A percentile compares a stretch with the other conserved stretches of the same genome.
These are phyloP conservation scores for Coelastrella sp. DNA, from an alignment of 139 green algal genomes.

Conservation along the genomic window DNA sequence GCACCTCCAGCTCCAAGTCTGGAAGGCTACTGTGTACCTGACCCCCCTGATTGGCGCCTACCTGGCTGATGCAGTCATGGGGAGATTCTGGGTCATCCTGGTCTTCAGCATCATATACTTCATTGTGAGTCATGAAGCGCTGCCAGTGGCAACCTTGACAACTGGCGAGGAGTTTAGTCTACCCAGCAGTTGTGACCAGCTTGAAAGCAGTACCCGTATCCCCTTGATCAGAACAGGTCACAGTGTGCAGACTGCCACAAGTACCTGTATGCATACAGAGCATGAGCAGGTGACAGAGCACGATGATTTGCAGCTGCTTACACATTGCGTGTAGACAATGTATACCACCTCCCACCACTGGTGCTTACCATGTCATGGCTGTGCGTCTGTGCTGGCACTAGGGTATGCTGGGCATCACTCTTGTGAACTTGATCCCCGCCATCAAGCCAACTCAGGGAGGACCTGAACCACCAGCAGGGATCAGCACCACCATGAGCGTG, in stretches of 20 bases:
- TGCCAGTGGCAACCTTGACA: not conserved
- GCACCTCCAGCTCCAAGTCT: slow-evolving; percentile 29
- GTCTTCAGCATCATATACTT: slow-evolving; percentile 84
- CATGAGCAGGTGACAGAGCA: too few species aligned
- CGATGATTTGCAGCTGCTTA: not conserved
- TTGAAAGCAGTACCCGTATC: too few species aligned
- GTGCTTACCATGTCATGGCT: not conserved
- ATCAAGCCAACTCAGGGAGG: slow-evolving; percentile 27
- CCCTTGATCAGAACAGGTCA: too few species aligned
- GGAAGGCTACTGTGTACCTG: slow-evolving; percentile 84
- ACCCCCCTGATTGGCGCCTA: slow-evolving; percentile 88
- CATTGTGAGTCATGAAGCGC: not conserved
- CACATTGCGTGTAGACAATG: not conserved
- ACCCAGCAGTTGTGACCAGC: too few species aligned
- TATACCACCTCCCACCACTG: not conserved
- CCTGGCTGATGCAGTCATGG: slow-evolving; percentile 85
- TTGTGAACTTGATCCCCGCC: slow-evolving; percentile 45
- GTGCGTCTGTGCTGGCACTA: not conserved
- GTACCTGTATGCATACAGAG: too few species aligned
- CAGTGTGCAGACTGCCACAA: too few species aligned
- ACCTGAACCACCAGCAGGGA: not conserved
- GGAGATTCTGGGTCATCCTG: slow-evolving; percentile 91
- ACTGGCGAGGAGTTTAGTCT: too few species aligned
- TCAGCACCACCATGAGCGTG: slow-evolving; percentile 5
- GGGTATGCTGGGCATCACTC: slow-evolving; percentile 51